Evolutionary conservation across 306 rosid genomes (phyloP), one percentile per base, ranked within the genome.

Genomic region (Vachellia collinsii): DNA sequence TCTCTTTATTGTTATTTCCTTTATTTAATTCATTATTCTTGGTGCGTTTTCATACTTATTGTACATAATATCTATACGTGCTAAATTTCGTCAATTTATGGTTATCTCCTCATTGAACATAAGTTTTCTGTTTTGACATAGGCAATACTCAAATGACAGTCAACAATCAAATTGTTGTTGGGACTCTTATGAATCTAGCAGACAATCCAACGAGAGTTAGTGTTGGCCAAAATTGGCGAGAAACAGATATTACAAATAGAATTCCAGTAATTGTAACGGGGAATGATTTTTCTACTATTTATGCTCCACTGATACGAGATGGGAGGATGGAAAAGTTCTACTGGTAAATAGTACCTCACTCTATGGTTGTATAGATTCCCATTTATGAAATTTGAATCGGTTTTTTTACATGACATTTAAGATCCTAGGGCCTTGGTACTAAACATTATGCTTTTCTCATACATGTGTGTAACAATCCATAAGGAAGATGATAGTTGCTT

Each of bases 241-340:
- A 87, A 72, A 65, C 91, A 25, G 99, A 94, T 88, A 22, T 86
- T 66, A 89, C 92, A 51, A 79, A 93, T 87, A 91, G 99, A 88
- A 72, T 94, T 83, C 97, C 99, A 20, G 83, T 94, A 87, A 93
- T 94, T 83, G 92, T 91, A 74, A 94, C 97, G n/a, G 97, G 99
- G 81, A 94, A 94, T 78, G 99, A 94, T 83, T 88, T 93, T 72
- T 93, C 99, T 79, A 94, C 94, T 50, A 89, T 94, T 41, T 94
- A 94, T 88, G 99, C 99, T 70, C 99, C 99, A 64, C 79, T 94
- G 84, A 90, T 94, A 79, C 99, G 99, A 3, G 99, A 93, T 84
- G 99, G 99, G 87, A 93, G 99, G 86, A 94, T 94, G 99, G 97
- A 94, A 23, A 94, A 94, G 83, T 94, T 94, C 81, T 94, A 94